A percentile compares a stretch with the other conserved stretches of the same genome.
Conservation (phyloP, 352 stramenopile species). For the Pythium biforme region DNA sequence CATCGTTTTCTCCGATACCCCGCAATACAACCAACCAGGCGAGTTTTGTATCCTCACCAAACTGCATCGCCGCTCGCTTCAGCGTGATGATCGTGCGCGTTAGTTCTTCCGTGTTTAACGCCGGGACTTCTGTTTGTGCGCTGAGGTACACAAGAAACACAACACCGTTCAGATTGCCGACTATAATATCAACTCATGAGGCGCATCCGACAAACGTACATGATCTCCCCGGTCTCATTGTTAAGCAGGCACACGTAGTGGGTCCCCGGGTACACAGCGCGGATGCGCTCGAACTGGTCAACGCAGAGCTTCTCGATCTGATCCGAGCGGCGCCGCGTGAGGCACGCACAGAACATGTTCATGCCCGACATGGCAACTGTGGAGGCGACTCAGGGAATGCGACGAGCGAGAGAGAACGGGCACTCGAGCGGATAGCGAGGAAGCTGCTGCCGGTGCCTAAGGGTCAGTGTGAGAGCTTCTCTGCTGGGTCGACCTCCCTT, state of each 20-base stretch:
- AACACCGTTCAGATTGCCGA: too few relatives aligned
- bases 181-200: too few relatives aligned
- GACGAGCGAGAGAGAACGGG: neutral
- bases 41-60: constrained; percentile 39
- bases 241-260: constrained; percentile 81
- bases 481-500: too few relatives aligned
- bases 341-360: constrained; percentile 69
- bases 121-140: constrained; percentile 63
- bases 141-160: constrained; percentile 22
- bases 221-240: constrained; percentile 73
- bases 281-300: constrained; percentile 79
- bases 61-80: constrained; percentile 76
- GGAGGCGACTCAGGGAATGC: too few relatives aligned
- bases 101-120: constrained; percentile 75
- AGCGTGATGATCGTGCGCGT: constrained; percentile 76
- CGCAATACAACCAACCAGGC: neutral
- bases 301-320: constrained; percentile 52
- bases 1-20: neutral
- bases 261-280: constrained; percentile 70
- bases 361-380: constrained; percentile 36
- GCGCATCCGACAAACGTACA: constrained; percentile 49
- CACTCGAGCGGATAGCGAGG: neutral
- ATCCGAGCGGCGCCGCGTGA: constrained; percentile 64
- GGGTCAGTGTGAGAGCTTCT: too few relatives aligned
- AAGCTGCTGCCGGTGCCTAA: too few relatives aligned